Evolutionary conservation across 2,329 filamentous ascomycete genomes (phyloP).

Genomic region (Colletotrichum sp.): DNA sequence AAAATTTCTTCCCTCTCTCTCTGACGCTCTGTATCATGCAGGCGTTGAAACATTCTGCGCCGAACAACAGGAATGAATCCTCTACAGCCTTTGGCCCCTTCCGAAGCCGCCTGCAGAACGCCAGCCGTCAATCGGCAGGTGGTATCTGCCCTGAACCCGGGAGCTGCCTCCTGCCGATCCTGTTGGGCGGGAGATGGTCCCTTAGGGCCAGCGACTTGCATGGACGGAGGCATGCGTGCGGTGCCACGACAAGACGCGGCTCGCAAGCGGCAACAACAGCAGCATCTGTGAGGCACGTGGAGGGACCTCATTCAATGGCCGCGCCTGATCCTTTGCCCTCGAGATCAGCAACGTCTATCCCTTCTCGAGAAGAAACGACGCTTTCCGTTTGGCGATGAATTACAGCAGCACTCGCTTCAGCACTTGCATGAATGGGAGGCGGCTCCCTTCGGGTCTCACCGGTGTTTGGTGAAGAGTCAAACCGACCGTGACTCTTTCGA

Average conservation of each 20-base stretch:
- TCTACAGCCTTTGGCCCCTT: background rate
- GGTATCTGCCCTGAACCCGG: background rate
- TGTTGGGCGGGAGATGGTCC: conserved; percentile 13
- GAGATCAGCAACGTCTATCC: background rate
- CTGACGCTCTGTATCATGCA: background rate
- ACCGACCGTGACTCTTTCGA: background rate
- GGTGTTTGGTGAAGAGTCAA: background rate
- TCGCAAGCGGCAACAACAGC: background rate
- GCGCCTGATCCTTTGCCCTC: background rate
- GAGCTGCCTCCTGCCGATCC: conserved; percentile 18
- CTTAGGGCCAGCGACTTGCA: background rate
- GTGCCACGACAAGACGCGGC: conserved; percentile 19
- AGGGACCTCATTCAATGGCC: background rate
- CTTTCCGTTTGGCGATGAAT: background rate
- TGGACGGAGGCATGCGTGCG: conserved; percentile 12
- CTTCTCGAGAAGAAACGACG: background rate
- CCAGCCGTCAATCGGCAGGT: background rate
- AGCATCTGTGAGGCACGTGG: conserved; percentile 9
- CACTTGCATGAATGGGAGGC: background rate
- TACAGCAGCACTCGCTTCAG: background rate
- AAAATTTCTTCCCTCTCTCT: background rate
- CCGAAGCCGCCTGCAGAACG: background rate
- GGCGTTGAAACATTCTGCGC: background rate
- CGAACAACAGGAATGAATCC: background rate
- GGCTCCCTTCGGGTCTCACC: conserved; percentile 8